Evolutionary conservation across 768 basidiomycete species (phyloP), one percentile per base, ranked within the genome.

Genomic region (Podaxis sp.): DNA sequence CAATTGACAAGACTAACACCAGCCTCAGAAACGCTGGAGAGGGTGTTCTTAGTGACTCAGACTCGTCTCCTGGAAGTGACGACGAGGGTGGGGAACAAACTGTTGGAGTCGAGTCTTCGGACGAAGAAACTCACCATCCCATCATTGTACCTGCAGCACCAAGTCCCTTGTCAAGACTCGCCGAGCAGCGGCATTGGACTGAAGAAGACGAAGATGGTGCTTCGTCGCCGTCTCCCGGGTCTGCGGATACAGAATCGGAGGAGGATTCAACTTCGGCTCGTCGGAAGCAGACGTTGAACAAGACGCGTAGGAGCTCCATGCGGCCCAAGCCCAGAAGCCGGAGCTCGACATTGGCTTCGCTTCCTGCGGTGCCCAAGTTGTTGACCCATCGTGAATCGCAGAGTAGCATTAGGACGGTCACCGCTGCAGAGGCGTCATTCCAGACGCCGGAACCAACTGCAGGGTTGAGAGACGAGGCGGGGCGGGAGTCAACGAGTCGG

Each of bases 31-130:
- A 91, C 67, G 84, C 88, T 11, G 91, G 91, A 3, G 91, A 92
- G 68, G 90, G 91, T 27, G 89, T 87, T 1, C 73, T 93, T 3
- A 88, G 89, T 62, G 90, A 91, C 68, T 91, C 89, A 0, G 90
- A 91, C 74, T 90, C 89, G 1, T 82, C 82, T 1, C 73, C 71
- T 6, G 79, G 73, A 29, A 76, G 72, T 9, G 68, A 67, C n/a
- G 75, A 74, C 24, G 69, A 65, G 56, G 73, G 64, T 55, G 73
- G 67, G 38, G 73, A 72, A 41, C 69, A 70, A 38, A 69, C 65
- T 50, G 70, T 68, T 41, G 68, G 64, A 57, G 70, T 66, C 4
- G 69, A 68, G 53, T 76, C 70, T 7, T 76, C 77, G 66, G 77
- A 76, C 51, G 74, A 79, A 57, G 76, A 82, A 63, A 52, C 43